These are phyloP conservation scores for Pythium insidiosum DNA, from an alignment of 352 stramenopile genomes.

Conservation along the genomic window DNA sequence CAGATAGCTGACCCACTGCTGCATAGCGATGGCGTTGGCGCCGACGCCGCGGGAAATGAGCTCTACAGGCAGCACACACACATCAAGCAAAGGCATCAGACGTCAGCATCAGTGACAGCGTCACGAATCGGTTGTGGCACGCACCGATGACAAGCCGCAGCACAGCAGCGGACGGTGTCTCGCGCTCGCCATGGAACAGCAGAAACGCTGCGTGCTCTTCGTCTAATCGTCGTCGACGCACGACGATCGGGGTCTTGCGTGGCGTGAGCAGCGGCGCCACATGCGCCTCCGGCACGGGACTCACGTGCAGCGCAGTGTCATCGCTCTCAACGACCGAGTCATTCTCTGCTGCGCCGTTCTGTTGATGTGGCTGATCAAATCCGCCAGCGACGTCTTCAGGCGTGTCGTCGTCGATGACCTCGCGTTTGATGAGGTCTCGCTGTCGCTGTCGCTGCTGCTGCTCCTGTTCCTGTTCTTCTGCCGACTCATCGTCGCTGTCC, in stretches of 20 bases:
- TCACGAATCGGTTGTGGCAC: too few species aligned
- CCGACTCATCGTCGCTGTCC: too few species aligned
- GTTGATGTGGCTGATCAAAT: too few species aligned
- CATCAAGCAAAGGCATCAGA: neutral
- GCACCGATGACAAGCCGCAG: conserved; percentile 52
- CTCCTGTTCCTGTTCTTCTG: too few species aligned
- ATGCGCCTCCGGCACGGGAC: too few species aligned
- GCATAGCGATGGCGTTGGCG: conserved; percentile 13
- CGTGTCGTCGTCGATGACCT: too few species aligned
- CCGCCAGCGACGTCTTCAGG: too few species aligned
- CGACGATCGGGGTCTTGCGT: neutral
- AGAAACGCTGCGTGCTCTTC: conserved; percentile 63
- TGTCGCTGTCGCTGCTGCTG: too few species aligned
- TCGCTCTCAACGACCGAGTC: too few species aligned
- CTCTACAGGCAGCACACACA: conserved; percentile 25
- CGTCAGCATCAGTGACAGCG: neutral
- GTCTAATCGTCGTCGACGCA: conserved; percentile 20
- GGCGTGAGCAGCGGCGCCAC: neutral
- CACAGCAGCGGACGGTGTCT: conserved; percentile 33
- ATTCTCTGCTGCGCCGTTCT: too few species aligned
- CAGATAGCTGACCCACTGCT: conserved; percentile 34
- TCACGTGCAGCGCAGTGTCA: too few species aligned
- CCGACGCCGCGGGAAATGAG: conserved; percentile 39
- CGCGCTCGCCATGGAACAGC: conserved; percentile 53
- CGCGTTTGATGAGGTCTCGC: too few species aligned